Evolutionary conservation across 768 basidiomycete genomes (phyloP), one percentile per base, ranked within the genome.

Genomic region (Chalciporus piperatus): DNA sequence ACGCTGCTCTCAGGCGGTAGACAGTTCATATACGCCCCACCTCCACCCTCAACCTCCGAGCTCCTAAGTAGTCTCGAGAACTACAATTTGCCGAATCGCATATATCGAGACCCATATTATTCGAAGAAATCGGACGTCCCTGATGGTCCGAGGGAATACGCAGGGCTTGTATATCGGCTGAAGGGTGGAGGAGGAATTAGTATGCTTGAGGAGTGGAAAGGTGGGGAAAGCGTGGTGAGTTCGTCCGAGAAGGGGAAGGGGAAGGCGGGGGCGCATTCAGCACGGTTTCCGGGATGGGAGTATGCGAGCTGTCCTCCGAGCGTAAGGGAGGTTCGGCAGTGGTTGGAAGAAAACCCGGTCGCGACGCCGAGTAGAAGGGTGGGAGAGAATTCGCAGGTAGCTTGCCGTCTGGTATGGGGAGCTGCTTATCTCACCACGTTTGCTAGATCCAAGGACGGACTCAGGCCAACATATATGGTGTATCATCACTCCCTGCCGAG

Each of bases 81-180:
- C 0, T 69, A 79, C 56, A 76, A 75, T 19, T 65, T 89, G 7
- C 78, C 83, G 4, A 70, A 63, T 41, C 83, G 81, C 57, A 65
- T 88, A 20, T 95, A 97, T 68, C 81, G 77, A 41, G 72, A 79
- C n/a, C 89, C 95, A 0, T 86, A 80, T 68, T 99, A 92, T 63
- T 92, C 90, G 6, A 79, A 81, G 45, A 74, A 76, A 20, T 58
- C 59, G 4, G 96, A 98, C 63, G 77, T 85, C 0, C 87, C 92
- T 1, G 76, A 76, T 28, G 69, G 72, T n/a, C 70, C 85, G 3
- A 77, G 83, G 59, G 87, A 92, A 70, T 94, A 86, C 65, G 92
- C 84, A 19, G 94, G 93, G 0, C 67, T 90, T 1, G 61, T 80
- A n/a, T 95, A 87, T 66, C 73, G 74, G 37, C 71, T 95, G 19